phyloP scores from a whole-genome alignment of 2,329 filamentous ascomycete species.

The Podosphaera aphanis region DNA sequence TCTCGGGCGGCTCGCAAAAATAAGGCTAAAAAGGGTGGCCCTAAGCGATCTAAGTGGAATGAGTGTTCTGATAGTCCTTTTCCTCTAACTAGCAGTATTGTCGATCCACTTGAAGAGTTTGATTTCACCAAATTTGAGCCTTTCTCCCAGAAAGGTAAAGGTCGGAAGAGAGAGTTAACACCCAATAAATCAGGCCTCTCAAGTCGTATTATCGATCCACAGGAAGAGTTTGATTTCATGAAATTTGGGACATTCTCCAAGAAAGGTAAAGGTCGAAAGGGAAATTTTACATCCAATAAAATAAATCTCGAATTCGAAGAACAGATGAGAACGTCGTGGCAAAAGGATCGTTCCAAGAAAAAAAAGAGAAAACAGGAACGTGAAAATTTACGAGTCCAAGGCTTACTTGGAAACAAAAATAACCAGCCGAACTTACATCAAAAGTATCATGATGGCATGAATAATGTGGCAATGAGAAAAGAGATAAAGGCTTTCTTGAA shows the following conservation, averaged over 20 bases:
- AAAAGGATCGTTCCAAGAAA: constrained; percentile 48
- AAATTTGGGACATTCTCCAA: constrained; percentile 19
- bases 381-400: constrained; percentile 42
- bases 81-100: constrained; percentile 25
- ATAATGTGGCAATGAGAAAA: constrained; percentile 41
- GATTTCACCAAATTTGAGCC: constrained; percentile 40
- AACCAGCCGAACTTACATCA: constrained; percentile 31
- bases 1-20: constrained; percentile 2
- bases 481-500: constrained; percentile 53
- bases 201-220: constrained; percentile 24
- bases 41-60: constrained; percentile 12
- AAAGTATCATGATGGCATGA: constrained; percentile 54
- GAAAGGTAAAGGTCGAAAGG: constrained; percentile 38
- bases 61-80: constrained; percentile 27
- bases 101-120: constrained; percentile 36
- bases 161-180: constrained; percentile 27
- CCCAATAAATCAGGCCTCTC: constrained; percentile 35
- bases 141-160: constrained; percentile 38
- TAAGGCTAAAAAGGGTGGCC: constrained; percentile 8
- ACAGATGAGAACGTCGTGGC: constrained; percentile 33
- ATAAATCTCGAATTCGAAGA: constrained; percentile 45
- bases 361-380: constrained; percentile 44
- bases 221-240: constrained; percentile 60
- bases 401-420: constrained; percentile 35
- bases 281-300: constrained; percentile 26